Evolutionary conservation across 306 rosid species (phyloP).

Genomic region (Rosa persica): DNA sequence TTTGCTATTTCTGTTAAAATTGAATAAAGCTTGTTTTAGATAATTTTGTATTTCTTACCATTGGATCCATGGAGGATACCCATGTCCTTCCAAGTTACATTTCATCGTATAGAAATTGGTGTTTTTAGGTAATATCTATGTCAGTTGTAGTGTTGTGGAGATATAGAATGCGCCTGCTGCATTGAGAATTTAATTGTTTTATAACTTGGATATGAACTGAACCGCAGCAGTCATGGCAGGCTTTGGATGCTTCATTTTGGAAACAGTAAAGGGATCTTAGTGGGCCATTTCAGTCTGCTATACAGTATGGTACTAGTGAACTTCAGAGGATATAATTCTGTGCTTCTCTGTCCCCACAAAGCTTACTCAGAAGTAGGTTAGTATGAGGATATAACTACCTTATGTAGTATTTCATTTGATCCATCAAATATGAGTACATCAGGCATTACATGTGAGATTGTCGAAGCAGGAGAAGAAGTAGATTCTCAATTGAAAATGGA

Average conservation of each 20-base stretch:
- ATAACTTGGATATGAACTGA: conserved; percentile 35
- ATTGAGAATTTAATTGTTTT: not conserved
- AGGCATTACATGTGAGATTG: conserved; percentile 63
- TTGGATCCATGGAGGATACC: not conserved
- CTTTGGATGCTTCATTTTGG: conserved; percentile 51
- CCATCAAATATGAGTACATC: conserved; percentile 53
- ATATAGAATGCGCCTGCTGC: conserved; percentile 8
- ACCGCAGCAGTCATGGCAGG: conserved; percentile 41
- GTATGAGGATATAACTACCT: conserved; percentile 17
- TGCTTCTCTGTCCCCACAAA: conserved; percentile 27
- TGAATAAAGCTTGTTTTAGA: not conserved
- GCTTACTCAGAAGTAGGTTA: conserved; percentile 56
- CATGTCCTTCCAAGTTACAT: not conserved
- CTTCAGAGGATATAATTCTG: conserved; percentile 31
- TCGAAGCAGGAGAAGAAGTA: conserved; percentile 64
- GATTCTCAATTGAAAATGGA: conserved; percentile 42
- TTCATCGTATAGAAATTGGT: not conserved
- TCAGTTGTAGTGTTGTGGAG: conserved; percentile 15
- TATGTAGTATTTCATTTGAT: conserved; percentile 24
- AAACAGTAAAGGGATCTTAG: conserved; percentile 25
- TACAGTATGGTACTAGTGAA: conserved; percentile 43
- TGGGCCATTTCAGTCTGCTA: conserved; percentile 26
- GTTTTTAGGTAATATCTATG: conserved; percentile 16
- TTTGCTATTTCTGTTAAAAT: not conserved
- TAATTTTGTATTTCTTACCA: not conserved